Evolutionary conservation across 176 grass and related monocot species (phyloP).

Genomic region (Pontederia crassipes): DNA sequence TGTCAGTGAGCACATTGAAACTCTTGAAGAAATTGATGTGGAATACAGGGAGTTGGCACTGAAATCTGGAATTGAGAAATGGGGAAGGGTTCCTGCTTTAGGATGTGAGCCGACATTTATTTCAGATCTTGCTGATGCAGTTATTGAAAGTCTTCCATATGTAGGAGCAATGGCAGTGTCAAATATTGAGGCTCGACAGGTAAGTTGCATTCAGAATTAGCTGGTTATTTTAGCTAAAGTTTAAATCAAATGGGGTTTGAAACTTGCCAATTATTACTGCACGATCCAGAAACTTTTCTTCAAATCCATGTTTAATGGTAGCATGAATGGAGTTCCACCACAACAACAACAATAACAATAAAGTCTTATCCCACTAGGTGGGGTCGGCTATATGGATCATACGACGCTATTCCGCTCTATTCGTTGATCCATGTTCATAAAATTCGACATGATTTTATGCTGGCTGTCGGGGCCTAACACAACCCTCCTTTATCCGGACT

Average conservation of each 20-base stretch:
- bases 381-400: too few relatives aligned
- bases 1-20: conserved; percentile 99
- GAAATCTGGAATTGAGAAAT: conserved; percentile 80
- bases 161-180: conserved; percentile 97
- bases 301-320: neutral
- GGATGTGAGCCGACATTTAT: conserved; percentile 80
- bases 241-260: neutral
- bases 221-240: neutral
- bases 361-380: too few relatives aligned
- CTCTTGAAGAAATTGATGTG: conserved; percentile 98
- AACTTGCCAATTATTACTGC: neutral
- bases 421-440: too few relatives aligned
- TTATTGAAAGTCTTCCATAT: conserved; percentile 95
- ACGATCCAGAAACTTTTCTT: neutral
- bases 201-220: conserved; percentile 24
- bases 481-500: too few relatives aligned
- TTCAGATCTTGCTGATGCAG: conserved; percentile 80
- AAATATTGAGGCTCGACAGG: conserved; percentile 97
- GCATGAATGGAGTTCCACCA: neutral
- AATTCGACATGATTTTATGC: too few relatives aligned
- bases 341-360: too few relatives aligned
- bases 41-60: conserved; percentile 94
- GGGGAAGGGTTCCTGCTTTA: conserved; percentile 91
- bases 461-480: too few relatives aligned
- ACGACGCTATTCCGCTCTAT: too few relatives aligned